Evolutionary conservation across 129 eudicot genomes (phyloP).

Genomic region (Chrysanthemum lavandulifolium): DNA sequence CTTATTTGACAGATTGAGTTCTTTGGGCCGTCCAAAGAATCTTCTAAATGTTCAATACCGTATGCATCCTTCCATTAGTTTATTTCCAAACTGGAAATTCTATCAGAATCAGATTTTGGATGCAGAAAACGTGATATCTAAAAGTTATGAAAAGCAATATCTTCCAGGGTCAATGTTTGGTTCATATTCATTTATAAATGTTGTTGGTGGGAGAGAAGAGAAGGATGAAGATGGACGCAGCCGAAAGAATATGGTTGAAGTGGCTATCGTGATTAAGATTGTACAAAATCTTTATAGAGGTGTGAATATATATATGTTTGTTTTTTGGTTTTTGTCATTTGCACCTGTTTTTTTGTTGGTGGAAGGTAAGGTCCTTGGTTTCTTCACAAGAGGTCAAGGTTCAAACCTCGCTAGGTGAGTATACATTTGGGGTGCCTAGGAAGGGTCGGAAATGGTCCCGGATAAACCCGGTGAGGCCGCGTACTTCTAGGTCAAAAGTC

Average conservation of each 20-base stretch:
- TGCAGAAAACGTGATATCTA: slow-evolving; percentile 35
- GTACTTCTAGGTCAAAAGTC: no score
- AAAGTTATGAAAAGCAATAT: slow-evolving; percentile 33
- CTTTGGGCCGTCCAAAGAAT: slow-evolving; percentile 41
- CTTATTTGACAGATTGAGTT: slow-evolving; percentile 44
- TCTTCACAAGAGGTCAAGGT: no score
- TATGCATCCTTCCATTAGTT: slow-evolving; percentile 56
- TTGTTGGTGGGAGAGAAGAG: slow-evolving; percentile 59
- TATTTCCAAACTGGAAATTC: slow-evolving; percentile 39
- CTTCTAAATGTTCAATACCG: slow-evolving; percentile 45
- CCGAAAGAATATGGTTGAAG: slow-evolving; percentile 64
- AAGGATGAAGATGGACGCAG: slow-evolving; percentile 47
- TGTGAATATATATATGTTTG: not conserved
- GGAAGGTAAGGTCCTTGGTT: no score
- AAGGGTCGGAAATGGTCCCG: no score
- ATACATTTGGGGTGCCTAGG: no score
- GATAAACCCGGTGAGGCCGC: no score
- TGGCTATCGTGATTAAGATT: slow-evolving; percentile 48
- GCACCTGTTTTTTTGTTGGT: no score
- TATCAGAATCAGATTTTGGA: slow-evolving; percentile 38
- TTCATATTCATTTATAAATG: slow-evolving; percentile 53
- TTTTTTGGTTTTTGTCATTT: not conserved
- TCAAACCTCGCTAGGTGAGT: no score
- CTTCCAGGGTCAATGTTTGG: slow-evolving; percentile 48
- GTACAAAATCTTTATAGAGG: slow-evolving; percentile 56